Base-by-base conservation (phyloP, 1,284 basidiomycete species). In the Rhodotorula sp. region DNA sequence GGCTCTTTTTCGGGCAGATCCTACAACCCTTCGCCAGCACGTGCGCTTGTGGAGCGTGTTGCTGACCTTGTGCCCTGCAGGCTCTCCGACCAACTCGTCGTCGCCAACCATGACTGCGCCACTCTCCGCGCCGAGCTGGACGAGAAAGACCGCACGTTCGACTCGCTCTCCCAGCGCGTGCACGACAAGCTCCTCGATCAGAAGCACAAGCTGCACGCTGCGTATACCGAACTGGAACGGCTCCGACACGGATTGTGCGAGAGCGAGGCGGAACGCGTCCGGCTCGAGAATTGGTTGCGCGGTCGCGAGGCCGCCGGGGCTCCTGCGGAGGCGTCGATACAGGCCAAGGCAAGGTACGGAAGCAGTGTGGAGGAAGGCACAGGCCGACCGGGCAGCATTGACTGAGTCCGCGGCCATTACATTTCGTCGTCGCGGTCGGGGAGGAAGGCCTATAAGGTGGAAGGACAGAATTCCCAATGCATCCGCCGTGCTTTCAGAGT, bases 101-200 rank as follows among this genome's bases (percentile, higher is more conserved):
- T 29, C 21, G 47, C 67, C 47, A 58, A 67, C n/a, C 15, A 48
- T 2, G 52, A 61, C 1, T 39, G 54, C 6, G 21, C 51, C 12
- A 16, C 62, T 4, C 64, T 74, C 31, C 12, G 54, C 6, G 4
- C 62, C 15, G 21, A 67, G 31, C 69, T 74, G 54, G 6, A 31
- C 3, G 31, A 67, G 6, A 71, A 59, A 18, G 65, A 69, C 48
- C 34, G 54, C 20, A 51, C 62, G 1, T 43, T 71, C 57, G 73
- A 74, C 49, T 16, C 59, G 4, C 57, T 74, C 18, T 63, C 63
- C 2, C 57, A 21, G 6, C 69, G 69, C 2, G 72, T 71, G 0
- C 61, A 62, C 16, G 46, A n/a, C 14, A 69, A 71, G 43, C 49
- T 74, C 21, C n/a, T 69, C 34, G 69, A 71, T 26, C 72, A 67